Base-by-base conservation (phyloP, 208 protist species). In the Plasmodiophora brassicae region DNA sequence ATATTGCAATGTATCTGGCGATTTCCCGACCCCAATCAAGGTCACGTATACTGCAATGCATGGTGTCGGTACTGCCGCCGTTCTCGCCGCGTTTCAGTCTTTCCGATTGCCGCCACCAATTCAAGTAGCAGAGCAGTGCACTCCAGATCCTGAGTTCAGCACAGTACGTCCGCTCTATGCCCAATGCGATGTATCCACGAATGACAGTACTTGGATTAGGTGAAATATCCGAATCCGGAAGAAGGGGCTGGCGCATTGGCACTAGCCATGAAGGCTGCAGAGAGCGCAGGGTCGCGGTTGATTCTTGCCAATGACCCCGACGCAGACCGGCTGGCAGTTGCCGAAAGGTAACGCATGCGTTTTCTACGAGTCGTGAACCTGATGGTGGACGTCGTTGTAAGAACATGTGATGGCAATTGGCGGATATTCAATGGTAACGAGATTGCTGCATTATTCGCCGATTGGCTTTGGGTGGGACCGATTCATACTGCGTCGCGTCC, bases 221-320 rank as follows among this genome's bases (percentile, higher is more conserved):
- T 88, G 43, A 83, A 1, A 86, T 88, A 44, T 88, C 85, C 85
- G 14, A 88, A 88, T 86, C 85, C 85, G 28, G 85, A 88, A 28
- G 85, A 88, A 86, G 46, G 60, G 20, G 85, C 50, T 5, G 65
- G 65, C 14, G 65, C 65, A 5, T 78, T 78, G n/a, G 14, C 32
- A 38, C 65, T 78, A 5, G 32, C 65, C 10, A 44, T 78, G 32
- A 32, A 78, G 5, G 20, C 14, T 36, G 65, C 65, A 5, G n/a
- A 5, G 14, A 32, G 14, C 20, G 41, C 65, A 14, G 41, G 41
- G 41, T 78, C 65, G 32, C 32, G 32, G 10, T 32, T 89, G n/a
- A 84, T 89, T 54, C 60, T 89, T 8, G 87, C 87, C 43, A 87
- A 87, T 85, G 87, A 89, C 71, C 87, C 87, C 8, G 87, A 89